These are phyloP conservation scores for Neonectria hederae DNA, from an alignment of 2,329 filamentous ascomycete genomes.

Conservation along the genomic window DNA sequence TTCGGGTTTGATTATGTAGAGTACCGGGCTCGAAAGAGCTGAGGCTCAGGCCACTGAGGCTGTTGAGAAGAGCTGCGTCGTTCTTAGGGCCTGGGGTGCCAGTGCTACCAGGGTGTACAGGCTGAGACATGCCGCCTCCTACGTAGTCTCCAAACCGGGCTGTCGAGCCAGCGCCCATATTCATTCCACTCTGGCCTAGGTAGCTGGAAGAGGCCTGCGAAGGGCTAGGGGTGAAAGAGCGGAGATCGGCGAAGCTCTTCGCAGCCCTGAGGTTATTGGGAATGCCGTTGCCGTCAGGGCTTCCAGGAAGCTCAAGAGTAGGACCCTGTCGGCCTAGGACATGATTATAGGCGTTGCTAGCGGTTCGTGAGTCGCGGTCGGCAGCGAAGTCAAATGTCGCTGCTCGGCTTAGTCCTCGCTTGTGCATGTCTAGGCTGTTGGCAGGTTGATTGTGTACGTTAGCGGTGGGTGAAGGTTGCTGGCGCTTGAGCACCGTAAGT, in stretches of 20 bases:
- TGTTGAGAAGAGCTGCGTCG: constrained; percentile 56
- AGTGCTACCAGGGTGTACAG: constrained; percentile 47
- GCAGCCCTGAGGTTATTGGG: constrained; percentile 88
- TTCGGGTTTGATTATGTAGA: constrained; percentile 51
- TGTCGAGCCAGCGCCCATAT: constrained; percentile 54
- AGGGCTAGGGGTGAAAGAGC: constrained; percentile 94
- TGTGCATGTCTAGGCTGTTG: constrained; percentile 78
- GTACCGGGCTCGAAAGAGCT: constrained; percentile 60
- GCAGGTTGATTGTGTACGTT: constrained; percentile 67
- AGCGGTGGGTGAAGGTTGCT: constrained; percentile 61
- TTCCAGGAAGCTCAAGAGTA: constrained; percentile 88
- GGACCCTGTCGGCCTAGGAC: constrained; percentile 83
- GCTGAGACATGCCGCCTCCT: constrained; percentile 48
- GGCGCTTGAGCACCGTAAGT: constrained; percentile 84
- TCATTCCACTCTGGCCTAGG: constrained; percentile 58
- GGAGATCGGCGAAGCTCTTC: constrained; percentile 95
- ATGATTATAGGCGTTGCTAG: constrained; percentile 73
- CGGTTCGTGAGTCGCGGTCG: constrained; percentile 73
- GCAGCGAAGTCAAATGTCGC: constrained; percentile 98
- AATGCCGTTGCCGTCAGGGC: constrained; percentile 69
- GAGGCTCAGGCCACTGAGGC: constrained; percentile 61
- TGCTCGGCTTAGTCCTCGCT: constrained; percentile 87
- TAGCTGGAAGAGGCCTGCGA: constrained; percentile 88
- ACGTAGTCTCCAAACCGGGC: constrained; percentile 60
- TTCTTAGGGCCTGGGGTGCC: constrained; percentile 52